phyloP scores from a whole-genome alignment of 164 flowering plant genomes.

The Cinnamomum chago region DNA sequence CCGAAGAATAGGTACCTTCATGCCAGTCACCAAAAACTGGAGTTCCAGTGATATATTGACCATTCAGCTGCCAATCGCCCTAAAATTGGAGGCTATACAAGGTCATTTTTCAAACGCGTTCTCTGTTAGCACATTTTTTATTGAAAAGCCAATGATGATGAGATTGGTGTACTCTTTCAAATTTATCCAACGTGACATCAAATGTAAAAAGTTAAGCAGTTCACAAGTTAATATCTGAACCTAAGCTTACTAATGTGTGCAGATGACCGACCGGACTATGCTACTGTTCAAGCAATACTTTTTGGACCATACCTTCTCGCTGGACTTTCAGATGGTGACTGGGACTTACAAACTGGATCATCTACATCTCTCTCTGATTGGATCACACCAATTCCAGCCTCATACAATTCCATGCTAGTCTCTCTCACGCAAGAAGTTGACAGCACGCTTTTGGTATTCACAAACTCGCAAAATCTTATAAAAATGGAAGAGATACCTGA shows the following conservation, averaged over 20 bases:
- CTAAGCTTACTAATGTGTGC: slow-evolving; percentile 10
- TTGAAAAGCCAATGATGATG: no score
- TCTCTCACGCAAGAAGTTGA: slow-evolving; percentile 45
- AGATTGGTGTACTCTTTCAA: background rate
- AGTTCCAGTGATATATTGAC: slow-evolving; percentile 8
- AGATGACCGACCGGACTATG: slow-evolving; percentile 75
- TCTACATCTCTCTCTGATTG: slow-evolving; percentile 41
- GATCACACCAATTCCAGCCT: slow-evolving; percentile 57
- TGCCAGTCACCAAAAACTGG: slow-evolving; percentile 6
- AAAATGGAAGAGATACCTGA: slow-evolving; percentile 46
- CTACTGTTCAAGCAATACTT: slow-evolving; percentile 66
- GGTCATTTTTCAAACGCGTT: slow-evolving; percentile 30
- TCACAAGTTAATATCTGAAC: background rate
- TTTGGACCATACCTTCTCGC: slow-evolving; percentile 87
- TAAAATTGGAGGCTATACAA: slow-evolving; percentile 69
- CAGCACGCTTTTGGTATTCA: slow-evolving; percentile 26
- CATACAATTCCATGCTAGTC: slow-evolving; percentile 46
- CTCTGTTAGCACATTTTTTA: no score
- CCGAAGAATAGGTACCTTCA: slow-evolving; percentile 2
- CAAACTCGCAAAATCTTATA: slow-evolving; percentile 36
- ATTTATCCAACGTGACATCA: background rate
- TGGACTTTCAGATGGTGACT: slow-evolving; percentile 46
- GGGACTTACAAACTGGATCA: slow-evolving; percentile 46
- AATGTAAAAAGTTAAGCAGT: no score
- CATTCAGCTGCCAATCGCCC: slow-evolving; percentile 40